Evolutionary conservation across 352 stramenopile genomes (phyloP), one percentile per base, ranked within the genome.

Genomic region (Halophytophthora polymorphica): DNA sequence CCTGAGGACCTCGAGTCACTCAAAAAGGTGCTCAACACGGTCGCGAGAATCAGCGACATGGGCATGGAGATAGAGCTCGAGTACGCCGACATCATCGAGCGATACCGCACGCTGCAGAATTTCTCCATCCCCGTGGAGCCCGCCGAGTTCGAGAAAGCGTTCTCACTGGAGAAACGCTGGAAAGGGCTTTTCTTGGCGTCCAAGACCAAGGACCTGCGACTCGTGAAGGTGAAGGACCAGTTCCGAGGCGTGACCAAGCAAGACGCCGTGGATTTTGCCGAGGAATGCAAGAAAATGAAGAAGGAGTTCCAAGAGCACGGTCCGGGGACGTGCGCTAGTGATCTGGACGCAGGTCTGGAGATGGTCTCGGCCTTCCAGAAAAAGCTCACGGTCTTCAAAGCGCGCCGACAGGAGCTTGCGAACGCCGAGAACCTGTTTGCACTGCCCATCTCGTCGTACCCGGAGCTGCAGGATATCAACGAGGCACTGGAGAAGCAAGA

Each of bases 341-440:
- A 95, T 49, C 71, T 98, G 0, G 93, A 98, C 53, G 77, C 83
- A 15, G 95, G 94, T 0, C 61, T 97, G 0, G 88, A 97, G 36
- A 64, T 97, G 13, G 55, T 98, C 0, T 58, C 69, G 3, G 80
- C 88, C 13, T 98, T 96, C 63, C 77, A 93, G 39, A 84, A 88
- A 43, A 78, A 74, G 13, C 53, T 98, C 4, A 66, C 59, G 0
- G 57, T 71, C 7, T 91, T 96, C 41, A 95, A 97, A 33, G 56
- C 58, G 0, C 78, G 72, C 40, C 70, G 86, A 1, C 78, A 95
- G 46, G 86, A 98, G 48, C 78, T 98, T 0, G 82, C 93, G 0
- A 98, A 98, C 39, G 95, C 95, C 0, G 89, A 98, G 63, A 96
- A 96, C 38, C 63, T 98, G 3, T 98, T 98, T 64, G 87, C 83